These are phyloP conservation scores for Penicillium sp. DNA, from an alignment of 2,329 filamentous ascomycete species.

Conservation along the genomic window DNA sequence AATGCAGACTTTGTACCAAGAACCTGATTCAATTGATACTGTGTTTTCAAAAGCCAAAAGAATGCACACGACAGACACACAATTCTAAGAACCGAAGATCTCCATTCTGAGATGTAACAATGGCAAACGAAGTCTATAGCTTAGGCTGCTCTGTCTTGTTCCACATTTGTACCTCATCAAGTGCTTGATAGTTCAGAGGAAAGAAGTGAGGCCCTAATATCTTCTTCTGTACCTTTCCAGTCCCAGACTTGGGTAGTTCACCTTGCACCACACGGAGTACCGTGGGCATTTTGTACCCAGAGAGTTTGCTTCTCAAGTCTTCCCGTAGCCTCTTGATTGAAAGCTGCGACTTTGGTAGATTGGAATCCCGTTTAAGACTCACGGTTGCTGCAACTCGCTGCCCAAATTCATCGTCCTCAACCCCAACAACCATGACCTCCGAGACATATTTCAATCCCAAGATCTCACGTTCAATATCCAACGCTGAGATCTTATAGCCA, in stretches of 20 bases:
- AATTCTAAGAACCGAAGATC: no score
- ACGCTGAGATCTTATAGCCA: conserved; percentile 57
- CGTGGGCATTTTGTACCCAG: conserved; percentile 89
- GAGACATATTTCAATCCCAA: conserved; percentile 52
- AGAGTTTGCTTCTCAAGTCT: conserved; percentile 56
- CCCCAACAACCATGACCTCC: conserved; percentile 58
- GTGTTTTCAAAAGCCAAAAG: no score
- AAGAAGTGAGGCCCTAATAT: conserved; percentile 38
- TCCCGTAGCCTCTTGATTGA: conserved; percentile 31
- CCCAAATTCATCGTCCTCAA: conserved; percentile 57
- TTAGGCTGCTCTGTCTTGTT: conserved; percentile 17
- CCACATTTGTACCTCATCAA: conserved; percentile 34
- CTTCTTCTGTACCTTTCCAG: conserved; percentile 72
- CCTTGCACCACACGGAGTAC: conserved; percentile 75
- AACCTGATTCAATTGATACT: no score
- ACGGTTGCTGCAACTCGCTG: conserved; percentile 56
- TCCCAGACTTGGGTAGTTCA: conserved; percentile 57
- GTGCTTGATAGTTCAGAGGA: conserved; percentile 27
- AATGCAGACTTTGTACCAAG: no score
- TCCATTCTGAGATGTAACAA: no score
- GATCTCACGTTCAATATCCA: conserved; percentile 59
- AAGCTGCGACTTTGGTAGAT: conserved; percentile 19
- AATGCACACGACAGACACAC: no score
- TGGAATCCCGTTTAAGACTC: conserved; percentile 31
- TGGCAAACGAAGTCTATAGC: conserved; percentile 3